Conservation (phyloP, 768 basidiomycete species). For the Lactifluus rugatus region DNA sequence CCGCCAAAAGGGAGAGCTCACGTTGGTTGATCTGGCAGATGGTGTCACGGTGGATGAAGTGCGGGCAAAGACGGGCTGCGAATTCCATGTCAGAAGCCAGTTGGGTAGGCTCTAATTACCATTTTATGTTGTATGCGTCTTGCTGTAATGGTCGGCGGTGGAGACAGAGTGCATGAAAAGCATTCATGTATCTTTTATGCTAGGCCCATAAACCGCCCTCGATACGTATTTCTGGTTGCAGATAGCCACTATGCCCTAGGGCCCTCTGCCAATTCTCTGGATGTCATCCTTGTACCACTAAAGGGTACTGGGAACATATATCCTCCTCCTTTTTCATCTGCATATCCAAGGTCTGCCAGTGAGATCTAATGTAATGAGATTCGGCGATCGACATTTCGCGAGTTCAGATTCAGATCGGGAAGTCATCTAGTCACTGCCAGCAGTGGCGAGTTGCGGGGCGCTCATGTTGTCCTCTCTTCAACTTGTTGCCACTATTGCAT, state of each 20-base stretch:
- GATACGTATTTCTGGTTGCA: neutral
- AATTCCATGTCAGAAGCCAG: slow-evolving; percentile 53
- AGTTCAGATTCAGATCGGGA: too few species aligned
- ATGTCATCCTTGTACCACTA: too few species aligned
- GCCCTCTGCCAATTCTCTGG: neutral
- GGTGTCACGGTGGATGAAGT: slow-evolving; percentile 81
- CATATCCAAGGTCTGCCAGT: too few species aligned
- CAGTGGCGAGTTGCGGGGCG: too few species aligned
- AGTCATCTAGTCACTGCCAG: too few species aligned
- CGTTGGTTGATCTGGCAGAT: slow-evolving; percentile 73
- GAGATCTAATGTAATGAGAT: too few species aligned
- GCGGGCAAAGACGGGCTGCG: slow-evolving; percentile 75
- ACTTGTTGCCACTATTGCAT: too few species aligned
- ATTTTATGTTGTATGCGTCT: neutral
- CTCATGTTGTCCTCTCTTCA: too few species aligned
- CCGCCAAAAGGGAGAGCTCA: slow-evolving; percentile 58
- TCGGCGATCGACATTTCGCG: too few species aligned
- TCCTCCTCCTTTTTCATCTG: too few species aligned
- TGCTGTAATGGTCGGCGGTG: neutral
- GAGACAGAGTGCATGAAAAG: neutral
- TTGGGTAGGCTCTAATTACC: slow-evolving; percentile 35
- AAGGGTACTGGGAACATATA: too few species aligned
- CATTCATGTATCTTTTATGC: neutral
- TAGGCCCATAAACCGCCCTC: neutral
- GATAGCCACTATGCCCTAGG: neutral